These are phyloP conservation scores for Saturnispora halmiae DNA, from an alignment of 805 yeast genomes.

Conservation along the genomic window DNA sequence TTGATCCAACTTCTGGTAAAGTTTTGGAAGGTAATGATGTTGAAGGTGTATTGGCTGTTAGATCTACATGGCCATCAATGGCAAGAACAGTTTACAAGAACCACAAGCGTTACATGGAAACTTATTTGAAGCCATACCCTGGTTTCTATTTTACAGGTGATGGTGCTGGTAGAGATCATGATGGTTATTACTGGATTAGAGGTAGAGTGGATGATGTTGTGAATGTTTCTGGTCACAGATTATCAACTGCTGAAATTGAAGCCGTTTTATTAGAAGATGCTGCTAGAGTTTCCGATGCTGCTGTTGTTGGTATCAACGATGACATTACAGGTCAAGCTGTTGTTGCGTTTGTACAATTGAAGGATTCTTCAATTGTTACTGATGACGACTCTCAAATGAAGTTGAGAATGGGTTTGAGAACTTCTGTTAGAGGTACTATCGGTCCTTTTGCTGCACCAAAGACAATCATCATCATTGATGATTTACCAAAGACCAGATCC, in stretches of 20 bases:
- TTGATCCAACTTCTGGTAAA: conserved; percentile 87
- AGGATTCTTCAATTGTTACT: conserved; percentile 36
- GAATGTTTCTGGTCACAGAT: conserved; percentile 94
- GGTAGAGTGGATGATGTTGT: conserved; percentile 99
- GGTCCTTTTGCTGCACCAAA: conserved; percentile 97
- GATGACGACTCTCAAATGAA: conserved; percentile 41
- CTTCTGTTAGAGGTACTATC: conserved; percentile 85
- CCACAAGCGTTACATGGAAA: conserved; percentile 78
- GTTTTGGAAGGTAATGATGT: conserved; percentile 82
- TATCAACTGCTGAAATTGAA: conserved; percentile 98
- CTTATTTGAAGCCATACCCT: conserved; percentile 87
- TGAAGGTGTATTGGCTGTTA: conserved; percentile 91
- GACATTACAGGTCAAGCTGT: conserved; percentile 98
- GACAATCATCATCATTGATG: conserved; percentile 67
- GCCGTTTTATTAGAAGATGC: conserved; percentile 76
- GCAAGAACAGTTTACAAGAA: conserved; percentile 92
- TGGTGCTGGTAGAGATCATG: conserved; percentile 96
- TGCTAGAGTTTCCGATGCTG: conserved; percentile 73
- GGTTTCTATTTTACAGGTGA: conserved; percentile 96
- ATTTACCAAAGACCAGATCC: conserved; percentile 95
- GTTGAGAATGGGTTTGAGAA: conserved; percentile 62
- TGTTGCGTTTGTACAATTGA: conserved; percentile 85
- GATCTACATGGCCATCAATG: conserved; percentile 96
- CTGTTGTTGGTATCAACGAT: conserved; percentile 93
- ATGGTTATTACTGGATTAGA: conserved; percentile 95